Percentiles rank a stretch among this genome's conserved stretches.
These are phyloP conservation scores for Coemansia sp. DNA, from an alignment of 192 early-diverging fungal genomes.

Conservation along the genomic window DNA sequence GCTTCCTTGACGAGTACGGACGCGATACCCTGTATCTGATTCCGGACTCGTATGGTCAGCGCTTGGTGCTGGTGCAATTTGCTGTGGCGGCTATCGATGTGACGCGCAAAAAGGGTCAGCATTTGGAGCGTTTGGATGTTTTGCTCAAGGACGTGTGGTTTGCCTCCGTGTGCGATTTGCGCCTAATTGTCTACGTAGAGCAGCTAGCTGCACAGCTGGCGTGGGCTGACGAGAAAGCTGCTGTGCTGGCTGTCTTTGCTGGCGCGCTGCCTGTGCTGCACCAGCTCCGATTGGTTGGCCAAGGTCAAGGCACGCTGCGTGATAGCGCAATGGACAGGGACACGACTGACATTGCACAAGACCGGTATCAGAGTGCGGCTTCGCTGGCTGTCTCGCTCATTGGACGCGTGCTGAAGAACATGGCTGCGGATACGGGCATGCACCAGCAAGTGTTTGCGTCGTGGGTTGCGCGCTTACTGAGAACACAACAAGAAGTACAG, in stretches of 20 bases:
- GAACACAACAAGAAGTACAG: constrained; percentile 18
- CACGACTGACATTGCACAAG: neutral
- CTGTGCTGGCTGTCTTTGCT: constrained; percentile 20
- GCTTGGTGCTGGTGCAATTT: constrained; percentile 44
- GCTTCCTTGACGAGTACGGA: constrained; percentile 53
- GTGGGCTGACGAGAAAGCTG: constrained; percentile 26
- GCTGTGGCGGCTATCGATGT: constrained; percentile 15
- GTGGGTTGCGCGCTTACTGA: constrained; percentile 34
- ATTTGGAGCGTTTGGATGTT: constrained; percentile 12
- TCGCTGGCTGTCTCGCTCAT: constrained; percentile 23
- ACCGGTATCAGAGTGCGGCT: constrained; percentile 3
- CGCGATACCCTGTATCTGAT: constrained; percentile 46
- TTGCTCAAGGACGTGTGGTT: constrained; percentile 48
- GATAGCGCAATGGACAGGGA: neutral
- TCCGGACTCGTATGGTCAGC: constrained; percentile 22
- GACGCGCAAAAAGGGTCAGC: constrained; percentile 10
- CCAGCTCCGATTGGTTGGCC: constrained; percentile 15
- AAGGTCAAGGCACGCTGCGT: constrained; percentile 7
- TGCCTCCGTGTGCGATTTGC: constrained; percentile 34
- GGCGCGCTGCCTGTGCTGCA: constrained; percentile 11
- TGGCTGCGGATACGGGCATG: neutral
- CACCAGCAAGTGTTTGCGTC: constrained; percentile 19
- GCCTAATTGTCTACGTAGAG: constrained; percentile 23
- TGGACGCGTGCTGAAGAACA: constrained; percentile 26
- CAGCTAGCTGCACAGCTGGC: constrained; percentile 34